Conservation (phyloP, 1,284 basidiomycete species). For the Xerocomus amazonicus region DNA sequence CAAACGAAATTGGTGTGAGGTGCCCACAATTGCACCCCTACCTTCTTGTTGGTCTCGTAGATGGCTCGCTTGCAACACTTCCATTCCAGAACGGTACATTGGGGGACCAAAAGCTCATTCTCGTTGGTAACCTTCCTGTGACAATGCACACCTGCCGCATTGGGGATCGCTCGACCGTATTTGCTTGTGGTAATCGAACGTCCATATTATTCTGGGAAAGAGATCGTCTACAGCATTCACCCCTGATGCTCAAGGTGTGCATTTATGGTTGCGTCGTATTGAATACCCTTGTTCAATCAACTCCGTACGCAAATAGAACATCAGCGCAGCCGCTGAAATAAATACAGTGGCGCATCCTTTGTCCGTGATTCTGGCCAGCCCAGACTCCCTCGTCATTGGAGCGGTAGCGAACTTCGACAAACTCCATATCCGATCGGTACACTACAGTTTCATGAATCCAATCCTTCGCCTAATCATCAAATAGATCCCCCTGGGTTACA, state of each 20-base stretch:
- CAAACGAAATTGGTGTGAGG: constrained; percentile 32
- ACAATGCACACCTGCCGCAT: constrained; percentile 50
- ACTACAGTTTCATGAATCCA: constrained; percentile 17
- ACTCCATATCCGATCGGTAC: constrained; percentile 76
- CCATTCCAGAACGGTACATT: constrained; percentile 42
- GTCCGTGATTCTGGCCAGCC: constrained; percentile 57
- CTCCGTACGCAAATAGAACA: constrained; percentile 44
- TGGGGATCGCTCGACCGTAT: constrained; percentile 49
- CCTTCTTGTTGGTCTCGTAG: constrained; percentile 74
- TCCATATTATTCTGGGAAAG: constrained; percentile 66
- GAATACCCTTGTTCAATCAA: not conserved
- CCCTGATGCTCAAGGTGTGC: constrained; percentile 70
- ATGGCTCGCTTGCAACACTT: constrained; percentile 76
- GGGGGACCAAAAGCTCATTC: constrained; percentile 55
- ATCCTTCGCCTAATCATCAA: constrained; percentile 10
- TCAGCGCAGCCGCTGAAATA: constrained; percentile 52
- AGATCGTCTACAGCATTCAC: constrained; percentile 63
- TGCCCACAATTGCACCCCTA: constrained; percentile 44
- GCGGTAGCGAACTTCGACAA: constrained; percentile 70
- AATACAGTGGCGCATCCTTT: constrained; percentile 46
- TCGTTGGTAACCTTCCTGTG: constrained; percentile 70
- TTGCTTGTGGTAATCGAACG: constrained; percentile 64
- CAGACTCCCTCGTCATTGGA: constrained; percentile 59
- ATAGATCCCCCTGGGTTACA: constrained; percentile 65
- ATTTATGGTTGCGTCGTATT: not conserved